Conservation (phyloP, 768 basidiomycete species). For the Amanita rimosa region DNA sequence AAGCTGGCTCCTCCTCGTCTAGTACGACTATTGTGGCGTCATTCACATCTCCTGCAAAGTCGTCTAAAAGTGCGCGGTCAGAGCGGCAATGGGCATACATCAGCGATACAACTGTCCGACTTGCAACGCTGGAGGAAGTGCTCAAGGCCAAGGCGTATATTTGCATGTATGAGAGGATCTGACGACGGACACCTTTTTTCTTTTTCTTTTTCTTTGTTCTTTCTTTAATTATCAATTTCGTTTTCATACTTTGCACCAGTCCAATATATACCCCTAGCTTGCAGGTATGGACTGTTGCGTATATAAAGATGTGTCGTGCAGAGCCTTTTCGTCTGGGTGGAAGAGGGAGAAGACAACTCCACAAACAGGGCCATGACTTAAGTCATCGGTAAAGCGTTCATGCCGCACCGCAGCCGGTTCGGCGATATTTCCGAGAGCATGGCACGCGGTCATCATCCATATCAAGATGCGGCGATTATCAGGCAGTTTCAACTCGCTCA, state of each 20-base stretch:
- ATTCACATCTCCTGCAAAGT: conserved; percentile 3
- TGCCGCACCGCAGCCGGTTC: no score
- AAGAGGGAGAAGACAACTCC: no score
- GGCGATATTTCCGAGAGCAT: no score
- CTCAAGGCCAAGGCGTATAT: conserved; percentile 87
- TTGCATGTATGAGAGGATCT: conserved; percentile 83
- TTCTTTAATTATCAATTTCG: neutral
- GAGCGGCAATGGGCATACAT: conserved; percentile 82
- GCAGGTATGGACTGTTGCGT: no score
- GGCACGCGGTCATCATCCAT: no score
- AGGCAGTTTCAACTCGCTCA: no score
- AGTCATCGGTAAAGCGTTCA: no score
- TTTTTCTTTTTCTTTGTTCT: neutral
- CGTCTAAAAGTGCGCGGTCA: conserved; percentile 9
- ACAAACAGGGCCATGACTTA: no score
- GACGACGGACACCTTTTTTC: neutral
- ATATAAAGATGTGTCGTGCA: no score
- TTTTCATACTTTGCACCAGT: neutral
- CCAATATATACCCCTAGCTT: neutral
- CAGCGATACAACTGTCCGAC: conserved; percentile 79
- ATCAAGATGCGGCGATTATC: no score
- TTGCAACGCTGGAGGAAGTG: conserved; percentile 79
- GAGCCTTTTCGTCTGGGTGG: no score
- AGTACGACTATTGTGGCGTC: neutral
- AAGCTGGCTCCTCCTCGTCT: conserved; percentile 3